These are phyloP conservation scores for Ashbya aceris DNA, from an alignment of 1,139 yeast species.

Conservation along the genomic window DNA sequence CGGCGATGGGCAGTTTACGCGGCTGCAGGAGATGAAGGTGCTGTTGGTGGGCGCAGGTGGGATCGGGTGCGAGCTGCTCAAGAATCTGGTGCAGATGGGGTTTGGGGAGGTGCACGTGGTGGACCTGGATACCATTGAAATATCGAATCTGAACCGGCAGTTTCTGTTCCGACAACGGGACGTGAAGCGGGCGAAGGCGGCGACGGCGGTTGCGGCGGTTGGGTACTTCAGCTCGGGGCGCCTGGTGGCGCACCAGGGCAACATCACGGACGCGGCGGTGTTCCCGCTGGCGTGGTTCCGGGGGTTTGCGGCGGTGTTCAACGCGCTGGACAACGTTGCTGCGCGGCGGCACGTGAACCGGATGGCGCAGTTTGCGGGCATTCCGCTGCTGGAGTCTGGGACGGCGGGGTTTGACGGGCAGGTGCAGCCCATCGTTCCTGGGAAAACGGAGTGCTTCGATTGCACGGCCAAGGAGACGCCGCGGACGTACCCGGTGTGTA, in stretches of 20 bases:
- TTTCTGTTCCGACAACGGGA: constrained; percentile 81
- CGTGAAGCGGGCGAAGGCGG: constrained; percentile 75
- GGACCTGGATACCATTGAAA: constrained; percentile 88
- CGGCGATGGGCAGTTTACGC: constrained; percentile 20
- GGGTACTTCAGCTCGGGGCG: constrained; percentile 62
- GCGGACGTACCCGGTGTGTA: constrained; percentile 89
- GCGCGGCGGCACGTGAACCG: constrained; percentile 87
- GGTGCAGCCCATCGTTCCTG: constrained; percentile 82
- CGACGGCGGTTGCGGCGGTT: constrained; percentile 78
- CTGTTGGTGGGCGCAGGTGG: constrained; percentile 98
- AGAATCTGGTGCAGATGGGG: constrained; percentile 74
- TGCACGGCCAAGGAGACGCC: constrained; percentile 84
- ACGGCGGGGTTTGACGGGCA: constrained; percentile 94
- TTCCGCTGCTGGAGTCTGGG: constrained; percentile 85
- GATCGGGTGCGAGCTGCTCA: constrained; percentile 93
- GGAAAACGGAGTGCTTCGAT: constrained; percentile 83
- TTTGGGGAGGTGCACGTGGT: constrained; percentile 86
- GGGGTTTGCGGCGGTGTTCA: constrained; percentile 69
- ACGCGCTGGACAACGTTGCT: constrained; percentile 88
- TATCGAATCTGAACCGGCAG: constrained; percentile 87
- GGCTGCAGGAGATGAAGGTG: constrained; percentile 44
- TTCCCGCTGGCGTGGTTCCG: constrained; percentile 79
- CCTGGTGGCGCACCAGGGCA: constrained; percentile 75
- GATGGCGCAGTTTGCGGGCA: constrained; percentile 62
- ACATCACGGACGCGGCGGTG: constrained; percentile 65